Evolutionary conservation across 352 stramenopile species (phyloP), one percentile per base, ranked within the genome.

Genomic region (Globisporangium cystogenes): DNA sequence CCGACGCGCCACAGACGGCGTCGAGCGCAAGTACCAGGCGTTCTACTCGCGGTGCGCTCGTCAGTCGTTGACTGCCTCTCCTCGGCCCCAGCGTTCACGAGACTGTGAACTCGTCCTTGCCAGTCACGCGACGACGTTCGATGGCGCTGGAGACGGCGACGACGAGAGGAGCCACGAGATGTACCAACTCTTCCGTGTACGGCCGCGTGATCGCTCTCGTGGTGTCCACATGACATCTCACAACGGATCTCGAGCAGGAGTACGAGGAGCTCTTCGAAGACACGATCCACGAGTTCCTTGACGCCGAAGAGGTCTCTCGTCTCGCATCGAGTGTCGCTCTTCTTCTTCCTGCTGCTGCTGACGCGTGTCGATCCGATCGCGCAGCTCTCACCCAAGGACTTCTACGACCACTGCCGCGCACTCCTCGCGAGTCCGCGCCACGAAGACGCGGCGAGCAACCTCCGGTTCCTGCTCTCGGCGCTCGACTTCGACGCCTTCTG

Each of bases 401-500:
- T 86, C 51, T 84, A 75, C 57, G 29, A 42, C 6, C 72, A 87
- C 63, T 87, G 76, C 46, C 57, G 54, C 5, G 20, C 11, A 24
- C 62, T 87, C 15, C 57, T 71, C 50, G 35, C 51, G 31, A 64
- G 48, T 44, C 57, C 53, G 36, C 67, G 65, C 6, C 64, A 74
- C 40, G 67, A 73, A 31, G 62, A 65, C 18, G 67, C 74, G 5
- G 33, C 57, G 24, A 48, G 54, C 23, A 84, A 85, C 41, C 55
- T 85, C 12, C 53, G 65, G 21, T 56, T 84, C 44, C 27, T 86
- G 26, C 62, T 88, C 14, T 72, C 70, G 2, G 72, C 74, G 2
- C 56, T 87, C 20, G 76, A 87, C 51, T 82, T 86, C 21, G 56
- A 70, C 21, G 52, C 48, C 3, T 88, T 88, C 45, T 85, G 74